A percentile compares a stretch with the other conserved stretches of the same genome.
Conservation (phyloP, 1,139 yeast genomes). For the Sugiyamaella neomexicana region DNA sequence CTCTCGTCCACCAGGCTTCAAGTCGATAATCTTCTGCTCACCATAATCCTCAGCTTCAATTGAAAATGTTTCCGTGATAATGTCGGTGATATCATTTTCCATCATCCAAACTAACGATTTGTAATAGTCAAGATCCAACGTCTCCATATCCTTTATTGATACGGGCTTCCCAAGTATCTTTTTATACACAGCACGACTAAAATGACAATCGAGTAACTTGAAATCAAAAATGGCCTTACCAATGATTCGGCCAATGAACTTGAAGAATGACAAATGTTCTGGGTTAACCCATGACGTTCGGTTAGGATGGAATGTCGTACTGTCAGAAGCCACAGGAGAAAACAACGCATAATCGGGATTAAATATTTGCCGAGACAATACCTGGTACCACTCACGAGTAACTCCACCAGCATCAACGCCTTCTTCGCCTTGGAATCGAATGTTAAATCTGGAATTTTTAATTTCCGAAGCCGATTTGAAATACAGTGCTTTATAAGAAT, state of each 20-base stretch:
- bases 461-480: conserved; percentile 79
- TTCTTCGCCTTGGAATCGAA: conserved; percentile 85
- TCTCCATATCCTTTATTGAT: conserved; percentile 90
- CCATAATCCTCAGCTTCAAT: conserved; percentile 95
- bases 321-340: conserved; percentile 88
- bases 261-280: conserved; percentile 87
- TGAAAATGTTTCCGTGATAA: conserved; percentile 93
- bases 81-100: conserved; percentile 92
- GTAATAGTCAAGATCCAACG: conserved; percentile 87
- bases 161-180: conserved; percentile 78
- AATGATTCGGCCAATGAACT: conserved; percentile 89
- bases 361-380: conserved; percentile 90
- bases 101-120: conserved; percentile 95
- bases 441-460: conserved; percentile 69
- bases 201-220: conserved; percentile 89
- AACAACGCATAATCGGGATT: conserved; percentile 95
- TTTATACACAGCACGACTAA: conserved; percentile 93
- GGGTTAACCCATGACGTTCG: conserved; percentile 91
- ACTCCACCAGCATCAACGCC: conserved; percentile 99
- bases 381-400: conserved; percentile 97
- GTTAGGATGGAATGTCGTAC: conserved; percentile 94
- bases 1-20: conserved; percentile 78
- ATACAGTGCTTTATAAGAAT: conserved; percentile 81
- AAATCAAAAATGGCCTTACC: conserved; percentile 93
- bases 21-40: conserved; percentile 74